phyloP scores from a whole-genome alignment of 352 stramenopile genomes.

The Phytophthora pseudosyringae region DNA sequence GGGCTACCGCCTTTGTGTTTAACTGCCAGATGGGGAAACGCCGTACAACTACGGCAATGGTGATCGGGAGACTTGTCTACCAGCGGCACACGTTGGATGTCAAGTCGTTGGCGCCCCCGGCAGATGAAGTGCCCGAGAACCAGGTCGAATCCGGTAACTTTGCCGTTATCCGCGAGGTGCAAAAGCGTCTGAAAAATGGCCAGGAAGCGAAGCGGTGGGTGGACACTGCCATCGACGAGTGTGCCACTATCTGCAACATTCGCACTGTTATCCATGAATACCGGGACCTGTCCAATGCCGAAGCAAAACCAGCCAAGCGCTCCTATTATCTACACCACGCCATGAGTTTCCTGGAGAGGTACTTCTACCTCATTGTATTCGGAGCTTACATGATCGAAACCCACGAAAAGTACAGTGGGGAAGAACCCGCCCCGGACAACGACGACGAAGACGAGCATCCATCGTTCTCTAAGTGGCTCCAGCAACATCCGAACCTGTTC shows the following conservation, averaged over 20 bases:
- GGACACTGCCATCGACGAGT: constrained; percentile 72
- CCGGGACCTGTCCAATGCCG: constrained; percentile 71
- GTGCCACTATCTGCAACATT: constrained; percentile 80
- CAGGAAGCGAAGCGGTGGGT: constrained; percentile 76
- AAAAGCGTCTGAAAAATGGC: constrained; percentile 58
- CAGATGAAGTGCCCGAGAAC: constrained; percentile 13
- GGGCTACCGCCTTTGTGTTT: constrained; percentile 81
- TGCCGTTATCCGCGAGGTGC: constrained; percentile 69
- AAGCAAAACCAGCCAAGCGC: constrained; percentile 79
- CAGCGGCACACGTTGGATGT: constrained; percentile 44
- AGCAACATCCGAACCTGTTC: constrained; percentile 76
- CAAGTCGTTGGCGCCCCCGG: constrained; percentile 3
- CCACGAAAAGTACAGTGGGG: constrained; percentile 16
- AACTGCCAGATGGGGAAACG: constrained; percentile 91
- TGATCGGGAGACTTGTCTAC: constrained; percentile 73
- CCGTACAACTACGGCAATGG: constrained; percentile 80
- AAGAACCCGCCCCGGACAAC: constrained; percentile 18
- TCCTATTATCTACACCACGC: constrained; percentile 88
- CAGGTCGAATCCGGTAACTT: constrained; percentile 58
- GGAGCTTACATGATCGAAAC: constrained; percentile 76
- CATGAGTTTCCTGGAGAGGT: constrained; percentile 86
- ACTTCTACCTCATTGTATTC: constrained; percentile 92
- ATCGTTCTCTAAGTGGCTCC: constrained; percentile 86
- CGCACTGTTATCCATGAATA: constrained; percentile 82
- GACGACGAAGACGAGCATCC: constrained; percentile 33